Percentiles rank a stretch among this genome's conserved stretches.
Conservation (phyloP, 2,329 filamentous ascomycete species). For the Tolypocladium album region DNA sequence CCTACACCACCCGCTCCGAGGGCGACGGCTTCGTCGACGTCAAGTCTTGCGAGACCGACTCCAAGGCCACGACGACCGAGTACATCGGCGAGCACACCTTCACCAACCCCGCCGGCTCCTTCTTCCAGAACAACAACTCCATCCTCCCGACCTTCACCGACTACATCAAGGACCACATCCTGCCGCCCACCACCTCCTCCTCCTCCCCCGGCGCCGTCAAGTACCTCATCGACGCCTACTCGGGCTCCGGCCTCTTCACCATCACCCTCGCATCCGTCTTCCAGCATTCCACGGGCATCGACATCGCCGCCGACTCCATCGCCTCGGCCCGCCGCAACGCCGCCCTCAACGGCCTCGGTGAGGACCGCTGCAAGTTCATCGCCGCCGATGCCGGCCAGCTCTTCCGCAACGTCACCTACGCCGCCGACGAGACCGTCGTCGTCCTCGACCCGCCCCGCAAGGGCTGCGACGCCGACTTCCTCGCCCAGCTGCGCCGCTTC, state of each 20-base stretch:
- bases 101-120: conserved; percentile 82
- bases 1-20: conserved; percentile 36
- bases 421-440: conserved; percentile 76
- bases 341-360: conserved; percentile 56
- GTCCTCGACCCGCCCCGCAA: conserved; percentile 95
- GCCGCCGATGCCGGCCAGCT: conserved; percentile 78
- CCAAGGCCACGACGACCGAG: conserved; percentile 73
- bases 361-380: conserved; percentile 68
- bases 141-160: conserved; percentile 80
- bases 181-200: conserved; percentile 41
- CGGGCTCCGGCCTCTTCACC: conserved; percentile 92
- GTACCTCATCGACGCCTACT: conserved; percentile 96
- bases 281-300: conserved; percentile 77
- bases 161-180: conserved; percentile 73
- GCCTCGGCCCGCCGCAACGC: conserved; percentile 71
- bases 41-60: conserved; percentile 84
- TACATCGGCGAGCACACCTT: conserved; percentile 81
- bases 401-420: conserved; percentile 65
- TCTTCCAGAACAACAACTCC: conserved; percentile 99
- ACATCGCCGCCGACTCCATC: conserved; percentile 75
- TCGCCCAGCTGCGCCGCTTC: conserved; percentile 69
- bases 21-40: conserved; percentile 53
- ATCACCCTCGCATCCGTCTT: conserved; percentile 83
- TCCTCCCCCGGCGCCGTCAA: conserved; percentile 40
- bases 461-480: conserved; percentile 79